These are phyloP conservation scores for Podila epigama DNA, from an alignment of 192 early-diverging fungal genomes.

Conservation along the genomic window DNA sequence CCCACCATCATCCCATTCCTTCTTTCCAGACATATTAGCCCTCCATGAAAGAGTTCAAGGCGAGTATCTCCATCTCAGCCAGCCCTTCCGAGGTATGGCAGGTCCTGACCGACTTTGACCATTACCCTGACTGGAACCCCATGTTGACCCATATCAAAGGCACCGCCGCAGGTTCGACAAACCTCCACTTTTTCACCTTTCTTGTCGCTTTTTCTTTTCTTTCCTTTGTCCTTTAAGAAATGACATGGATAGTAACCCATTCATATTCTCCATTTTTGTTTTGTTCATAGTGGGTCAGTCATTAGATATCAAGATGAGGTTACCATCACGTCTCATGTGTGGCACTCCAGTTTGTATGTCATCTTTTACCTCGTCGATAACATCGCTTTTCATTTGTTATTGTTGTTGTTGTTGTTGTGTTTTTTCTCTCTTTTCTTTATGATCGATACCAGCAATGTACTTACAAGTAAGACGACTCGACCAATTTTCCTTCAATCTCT, in stretches of 20 bases:
- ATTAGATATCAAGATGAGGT: conserved; percentile 7
- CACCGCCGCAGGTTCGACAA: conserved; percentile 12
- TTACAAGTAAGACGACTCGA: too few species aligned
- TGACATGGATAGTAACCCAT: not conserved
- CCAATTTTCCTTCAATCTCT: not conserved
- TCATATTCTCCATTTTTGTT: not conserved
- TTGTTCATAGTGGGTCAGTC: conserved; percentile 11
- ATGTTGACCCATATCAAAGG: conserved; percentile 24
- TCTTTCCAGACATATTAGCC: not conserved
- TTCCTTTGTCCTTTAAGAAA: not conserved
- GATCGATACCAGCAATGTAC: too few species aligned
- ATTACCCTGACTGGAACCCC: conserved; percentile 40
- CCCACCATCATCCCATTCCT: not conserved
- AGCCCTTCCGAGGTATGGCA: conserved; percentile 24
- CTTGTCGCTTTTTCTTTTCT: not conserved
- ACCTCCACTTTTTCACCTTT: not conserved
- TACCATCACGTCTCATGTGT: conserved; percentile 25
- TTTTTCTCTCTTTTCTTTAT: not conserved
- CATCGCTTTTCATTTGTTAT: too few species aligned
- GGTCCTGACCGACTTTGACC: conserved; percentile 28
- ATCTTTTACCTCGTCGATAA: too few species aligned
- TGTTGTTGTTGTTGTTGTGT: not conserved
- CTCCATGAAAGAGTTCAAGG: conserved; percentile 37
- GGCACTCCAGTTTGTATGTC: conserved; percentile 43
- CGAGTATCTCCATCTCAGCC: conserved; percentile 29